phyloP scores from a whole-genome alignment of 1,139 yeast species.

The Meyerozyma athensensis region DNA sequence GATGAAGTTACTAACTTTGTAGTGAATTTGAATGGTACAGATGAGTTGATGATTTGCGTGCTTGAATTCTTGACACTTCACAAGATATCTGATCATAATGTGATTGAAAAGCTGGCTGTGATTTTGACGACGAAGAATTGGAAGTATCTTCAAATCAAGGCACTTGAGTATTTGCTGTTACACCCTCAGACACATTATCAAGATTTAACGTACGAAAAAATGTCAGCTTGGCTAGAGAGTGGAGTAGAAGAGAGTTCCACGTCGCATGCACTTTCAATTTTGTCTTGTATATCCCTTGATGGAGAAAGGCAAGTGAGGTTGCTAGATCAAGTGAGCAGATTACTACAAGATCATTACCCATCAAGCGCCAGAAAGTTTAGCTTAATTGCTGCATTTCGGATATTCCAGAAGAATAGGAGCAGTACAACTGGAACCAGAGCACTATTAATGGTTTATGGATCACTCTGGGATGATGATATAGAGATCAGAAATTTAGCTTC shows the following conservation, averaged over 20 bases:
- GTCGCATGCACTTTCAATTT: no score
- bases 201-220: no score
- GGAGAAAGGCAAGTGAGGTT: no score
- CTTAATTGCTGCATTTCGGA: background rate
- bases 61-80: background rate
- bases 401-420: background rate
- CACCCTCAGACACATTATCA: background rate
- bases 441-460: slow-evolving; percentile 27
- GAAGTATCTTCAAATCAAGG: background rate
- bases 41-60: background rate
- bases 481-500: slow-evolving; percentile 40
- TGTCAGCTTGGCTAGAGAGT: no score
- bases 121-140: background rate
- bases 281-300: no score
- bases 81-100: background rate
- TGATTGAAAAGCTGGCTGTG: background rate
- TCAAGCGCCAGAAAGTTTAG: slow-evolving; percentile 4
- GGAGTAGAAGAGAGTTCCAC: no score
- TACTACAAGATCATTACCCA: no score
- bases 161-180: background rate
- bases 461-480: slow-evolving; percentile 59
- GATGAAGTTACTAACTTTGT: no score
- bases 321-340: no score
- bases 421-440: slow-evolving; percentile 9
- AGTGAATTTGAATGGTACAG: background rate